phyloP scores from a whole-genome alignment of 2,329 filamentous ascomycete species.

The Calonectria crousiana region DNA sequence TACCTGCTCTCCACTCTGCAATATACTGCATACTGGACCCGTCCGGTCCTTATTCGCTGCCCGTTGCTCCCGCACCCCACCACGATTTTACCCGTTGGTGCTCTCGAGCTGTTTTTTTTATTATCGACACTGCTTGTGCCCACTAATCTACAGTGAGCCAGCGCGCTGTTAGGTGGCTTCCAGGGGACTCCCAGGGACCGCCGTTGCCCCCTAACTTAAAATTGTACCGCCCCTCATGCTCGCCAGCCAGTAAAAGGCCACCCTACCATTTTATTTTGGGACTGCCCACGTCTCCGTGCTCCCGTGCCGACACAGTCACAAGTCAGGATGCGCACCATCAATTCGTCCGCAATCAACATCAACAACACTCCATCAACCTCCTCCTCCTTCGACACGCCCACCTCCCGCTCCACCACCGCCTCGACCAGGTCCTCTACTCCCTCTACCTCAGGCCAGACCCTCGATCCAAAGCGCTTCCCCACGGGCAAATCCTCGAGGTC shows the following conservation, averaged over 20 bases:
- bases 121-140: neutral
- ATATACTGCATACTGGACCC: neutral
- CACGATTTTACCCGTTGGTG: slow-evolving; percentile 1
- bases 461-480: slow-evolving; percentile 29
- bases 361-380: slow-evolving; percentile 35
- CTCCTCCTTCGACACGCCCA: slow-evolving; percentile 36
- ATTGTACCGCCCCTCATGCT: slow-evolving; percentile 31
- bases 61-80: slow-evolving; percentile 4
- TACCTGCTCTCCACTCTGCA: neutral
- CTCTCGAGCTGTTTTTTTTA: slow-evolving; percentile 4
- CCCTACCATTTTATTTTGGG: slow-evolving; percentile 28
- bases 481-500: slow-evolving; percentile 34
- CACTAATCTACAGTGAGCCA: slow-evolving; percentile 10
- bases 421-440: slow-evolving; percentile 20
- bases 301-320: slow-evolving; percentile 30
- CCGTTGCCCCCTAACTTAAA: slow-evolving; percentile 34
- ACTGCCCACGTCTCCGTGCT: slow-evolving; percentile 20
- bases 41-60: slow-evolving; percentile 2
- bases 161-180: slow-evolving; percentile 15
- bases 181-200: slow-evolving; percentile 18
- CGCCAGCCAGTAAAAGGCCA: slow-evolving; percentile 37
- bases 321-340: slow-evolving; percentile 45
- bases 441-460: slow-evolving; percentile 24
- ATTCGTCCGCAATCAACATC: slow-evolving; percentile 37
- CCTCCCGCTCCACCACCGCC: slow-evolving; percentile 32